Conservation (phyloP, 1,284 basidiomycete genomes). For the Takashimella tepidaria region DNA sequence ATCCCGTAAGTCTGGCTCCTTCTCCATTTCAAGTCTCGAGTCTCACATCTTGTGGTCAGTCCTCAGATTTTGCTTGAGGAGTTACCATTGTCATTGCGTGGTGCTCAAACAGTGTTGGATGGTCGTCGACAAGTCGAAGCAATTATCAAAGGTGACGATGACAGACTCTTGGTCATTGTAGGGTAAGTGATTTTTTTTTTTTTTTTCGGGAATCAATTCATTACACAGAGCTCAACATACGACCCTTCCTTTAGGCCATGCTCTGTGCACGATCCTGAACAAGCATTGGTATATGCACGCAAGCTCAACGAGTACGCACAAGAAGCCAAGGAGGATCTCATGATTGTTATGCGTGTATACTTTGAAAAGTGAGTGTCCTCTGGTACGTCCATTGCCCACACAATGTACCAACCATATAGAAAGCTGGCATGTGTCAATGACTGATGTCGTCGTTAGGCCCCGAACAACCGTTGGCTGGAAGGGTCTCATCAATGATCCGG, state of each 20-base stretch:
- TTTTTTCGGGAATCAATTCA: too few relatives aligned
- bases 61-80: slow-evolving; percentile 90
- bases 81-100: slow-evolving; percentile 45
- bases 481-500: slow-evolving; percentile 65
- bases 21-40: neutral
- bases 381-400: neutral
- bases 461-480: slow-evolving; percentile 74
- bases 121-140: slow-evolving; percentile 74
- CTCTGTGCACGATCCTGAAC: slow-evolving; percentile 81
- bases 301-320: slow-evolving; percentile 77
- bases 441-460: slow-evolving; percentile 50
- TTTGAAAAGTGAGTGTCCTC: slow-evolving; percentile 65
- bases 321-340: slow-evolving; percentile 72
- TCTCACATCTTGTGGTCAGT: slow-evolving; percentile 20
- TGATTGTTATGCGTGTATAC: slow-evolving; percentile 96
- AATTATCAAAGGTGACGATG: slow-evolving; percentile 76
- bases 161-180: slow-evolving; percentile 81
- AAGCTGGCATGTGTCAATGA: neutral
- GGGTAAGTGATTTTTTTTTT: slow-evolving; percentile 62
- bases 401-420: too few relatives aligned
- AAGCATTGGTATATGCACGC: slow-evolving; percentile 77
- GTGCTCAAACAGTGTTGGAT: slow-evolving; percentile 62
- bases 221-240: neutral
- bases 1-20: slow-evolving; percentile 56
- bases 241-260: slow-evolving; percentile 77